Conservation (phyloP, 2,329 filamentous ascomycete species). For the Diaporthe batatas region DNA sequence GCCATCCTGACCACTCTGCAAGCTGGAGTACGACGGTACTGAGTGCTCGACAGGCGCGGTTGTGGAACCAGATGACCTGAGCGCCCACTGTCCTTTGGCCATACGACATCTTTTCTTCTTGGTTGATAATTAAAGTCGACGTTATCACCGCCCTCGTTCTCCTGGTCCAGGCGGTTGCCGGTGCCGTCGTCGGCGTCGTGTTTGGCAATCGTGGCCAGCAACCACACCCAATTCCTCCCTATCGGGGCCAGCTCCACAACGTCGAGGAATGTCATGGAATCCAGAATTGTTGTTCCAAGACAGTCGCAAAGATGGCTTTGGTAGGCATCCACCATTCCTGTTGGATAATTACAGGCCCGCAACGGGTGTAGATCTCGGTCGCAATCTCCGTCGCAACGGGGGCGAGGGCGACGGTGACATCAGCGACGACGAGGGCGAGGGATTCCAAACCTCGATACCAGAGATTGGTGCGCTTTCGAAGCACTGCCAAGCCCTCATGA, state of each 20-base stretch:
- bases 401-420: too few species aligned
- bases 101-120: slow-evolving; percentile 19
- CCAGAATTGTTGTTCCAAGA: too few species aligned
- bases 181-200: slow-evolving; percentile 26
- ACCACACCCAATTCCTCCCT: neutral
- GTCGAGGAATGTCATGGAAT: too few species aligned
- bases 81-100: slow-evolving; percentile 27
- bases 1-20: neutral
- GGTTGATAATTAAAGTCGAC: slow-evolving; percentile 9
- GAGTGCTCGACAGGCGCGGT: slow-evolving; percentile 15
- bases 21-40: slow-evolving; percentile 2
- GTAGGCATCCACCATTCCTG: too few species aligned
- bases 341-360: too few species aligned
- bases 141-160: slow-evolving; percentile 23
- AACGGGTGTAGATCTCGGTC: neutral
- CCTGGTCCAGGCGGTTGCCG: slow-evolving; percentile 12
- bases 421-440: slow-evolving; percentile 76
- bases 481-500: slow-evolving; percentile 90
- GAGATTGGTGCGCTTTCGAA: slow-evolving; percentile 87
- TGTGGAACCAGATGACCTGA: slow-evolving; percentile 35
- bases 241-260: neutral
- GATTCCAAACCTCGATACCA: slow-evolving; percentile 83
- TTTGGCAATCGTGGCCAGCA: neutral
- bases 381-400: too few species aligned
- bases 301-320: too few species aligned